These are phyloP conservation scores for Phanerochaete sordida DNA, from an alignment of 768 basidiomycete genomes.

Conservation along the genomic window DNA sequence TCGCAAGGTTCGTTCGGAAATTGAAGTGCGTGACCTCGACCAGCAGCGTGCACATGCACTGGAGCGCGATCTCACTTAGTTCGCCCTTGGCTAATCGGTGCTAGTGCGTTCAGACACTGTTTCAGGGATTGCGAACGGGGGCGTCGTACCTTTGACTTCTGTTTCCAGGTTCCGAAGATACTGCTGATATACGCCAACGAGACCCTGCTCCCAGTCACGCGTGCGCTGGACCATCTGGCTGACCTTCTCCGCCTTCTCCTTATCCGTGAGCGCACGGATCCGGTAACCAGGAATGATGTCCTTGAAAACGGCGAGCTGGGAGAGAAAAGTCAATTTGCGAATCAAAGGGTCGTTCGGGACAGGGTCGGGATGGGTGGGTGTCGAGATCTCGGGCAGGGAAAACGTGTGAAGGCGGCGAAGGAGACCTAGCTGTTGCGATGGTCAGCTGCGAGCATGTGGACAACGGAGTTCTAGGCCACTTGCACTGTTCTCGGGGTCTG, in stretches of 20 bases:
- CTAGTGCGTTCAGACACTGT: constrained; percentile 6
- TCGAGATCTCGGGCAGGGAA: constrained; percentile 70
- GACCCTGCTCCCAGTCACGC: constrained; percentile 94
- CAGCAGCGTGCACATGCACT: constrained; percentile 84
- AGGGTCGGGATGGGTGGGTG: constrained; percentile 64
- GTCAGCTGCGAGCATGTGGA: constrained; percentile 6
- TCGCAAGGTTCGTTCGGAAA: constrained; percentile 90
- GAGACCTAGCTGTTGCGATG: constrained; percentile 64
- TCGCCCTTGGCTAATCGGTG: constrained; percentile 52
- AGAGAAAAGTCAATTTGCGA: constrained; percentile 84
- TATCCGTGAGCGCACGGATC: constrained; percentile 86
- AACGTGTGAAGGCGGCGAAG: constrained; percentile 88
- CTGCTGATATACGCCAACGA: constrained; percentile 82
- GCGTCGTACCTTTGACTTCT: constrained; percentile 75
- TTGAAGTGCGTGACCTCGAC: constrained; percentile 93
- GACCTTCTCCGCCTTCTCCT: constrained; percentile 90
- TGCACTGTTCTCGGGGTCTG: constrained; percentile 94
- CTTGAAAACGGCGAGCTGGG: constrained; percentile 91
- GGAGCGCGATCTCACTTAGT: constrained; percentile 66
- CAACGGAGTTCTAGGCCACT: constrained; percentile 27
- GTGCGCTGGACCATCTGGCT: constrained; percentile 87
- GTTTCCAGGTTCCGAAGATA: constrained; percentile 83
- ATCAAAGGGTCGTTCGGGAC: constrained; percentile 78
- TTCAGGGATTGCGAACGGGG: not conserved
- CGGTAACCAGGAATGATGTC: constrained; percentile 96